Conservation (phyloP, 768 basidiomycete genomes). For the Rhodotorula sphaerocarpa region DNA sequence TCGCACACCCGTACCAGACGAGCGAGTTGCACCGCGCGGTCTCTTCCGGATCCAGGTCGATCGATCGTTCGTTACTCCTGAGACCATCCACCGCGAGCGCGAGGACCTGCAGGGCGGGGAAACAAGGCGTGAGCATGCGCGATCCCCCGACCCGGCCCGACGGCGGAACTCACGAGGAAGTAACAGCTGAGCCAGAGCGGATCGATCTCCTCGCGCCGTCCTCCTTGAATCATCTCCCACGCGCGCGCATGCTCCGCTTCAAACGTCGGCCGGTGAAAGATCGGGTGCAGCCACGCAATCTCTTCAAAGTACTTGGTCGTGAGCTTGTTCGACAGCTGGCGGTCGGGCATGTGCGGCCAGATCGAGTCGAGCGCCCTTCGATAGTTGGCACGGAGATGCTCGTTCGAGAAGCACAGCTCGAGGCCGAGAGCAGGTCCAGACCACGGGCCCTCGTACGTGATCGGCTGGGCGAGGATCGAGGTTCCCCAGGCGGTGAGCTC, state of each 20-base stretch:
- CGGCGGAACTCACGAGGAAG: constrained; percentile 18
- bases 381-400: constrained; percentile 1
- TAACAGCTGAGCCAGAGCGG: constrained; percentile 27
- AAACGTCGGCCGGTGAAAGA: constrained; percentile 12
- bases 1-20: constrained; percentile 11
- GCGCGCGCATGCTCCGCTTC: constrained; percentile 21
- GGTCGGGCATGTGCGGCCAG: constrained; percentile 3
- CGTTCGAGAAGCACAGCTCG: constrained; percentile 4
- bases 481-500: constrained; percentile 20
- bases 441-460: constrained; percentile 20
- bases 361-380: background rate
- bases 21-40: constrained; percentile 1
- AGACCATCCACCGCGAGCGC: constrained; percentile 29
- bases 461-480: constrained; percentile 15
- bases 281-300: constrained; percentile 14
- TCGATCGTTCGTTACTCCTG: background rate
- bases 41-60: constrained; percentile 4
- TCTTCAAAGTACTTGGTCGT: constrained; percentile 20
- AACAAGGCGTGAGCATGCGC: background rate
- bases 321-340: background rate
- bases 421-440: constrained; percentile 7
- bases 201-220: constrained; percentile 25
- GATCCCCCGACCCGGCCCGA: no score
- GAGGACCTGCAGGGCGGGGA: constrained; percentile 24
- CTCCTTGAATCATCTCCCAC: constrained; percentile 24